These are phyloP conservation scores for Thelonectria blattea DNA, from an alignment of 2,329 filamentous ascomycete species.

Conservation along the genomic window DNA sequence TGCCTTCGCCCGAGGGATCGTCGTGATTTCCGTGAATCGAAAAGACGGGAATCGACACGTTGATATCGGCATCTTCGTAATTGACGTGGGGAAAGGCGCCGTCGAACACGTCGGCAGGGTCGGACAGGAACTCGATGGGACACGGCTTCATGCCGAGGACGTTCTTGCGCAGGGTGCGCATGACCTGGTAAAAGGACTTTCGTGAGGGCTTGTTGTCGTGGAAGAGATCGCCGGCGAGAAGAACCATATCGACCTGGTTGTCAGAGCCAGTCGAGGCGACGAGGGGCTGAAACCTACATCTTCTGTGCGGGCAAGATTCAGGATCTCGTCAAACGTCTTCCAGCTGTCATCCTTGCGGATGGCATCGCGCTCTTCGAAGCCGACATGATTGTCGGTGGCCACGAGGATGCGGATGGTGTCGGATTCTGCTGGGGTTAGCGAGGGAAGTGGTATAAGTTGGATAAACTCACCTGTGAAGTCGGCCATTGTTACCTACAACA, in stretches of 20 bases:
- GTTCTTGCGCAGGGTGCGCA: constrained; percentile 91
- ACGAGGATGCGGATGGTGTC: constrained; percentile 95
- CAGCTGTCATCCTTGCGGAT: constrained; percentile 97
- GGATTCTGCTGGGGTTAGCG: constrained; percentile 49
- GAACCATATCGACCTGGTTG: constrained; percentile 85
- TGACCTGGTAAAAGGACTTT: constrained; percentile 96
- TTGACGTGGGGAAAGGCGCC: constrained; percentile 93
- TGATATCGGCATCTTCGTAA: constrained; percentile 97
- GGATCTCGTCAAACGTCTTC: constrained; percentile 93
- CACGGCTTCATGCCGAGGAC: constrained; percentile 96
- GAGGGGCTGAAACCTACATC: constrained; percentile 61
- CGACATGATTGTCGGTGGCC: constrained; percentile 97
- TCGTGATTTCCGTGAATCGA: constrained; percentile 99
- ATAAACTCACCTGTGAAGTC: constrained; percentile 40
- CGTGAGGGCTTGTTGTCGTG: constrained; percentile 98
- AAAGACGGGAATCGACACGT: constrained; percentile 95
- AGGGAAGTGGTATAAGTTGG: neutral
- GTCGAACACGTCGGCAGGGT: constrained; percentile 89
- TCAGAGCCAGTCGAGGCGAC: neutral
- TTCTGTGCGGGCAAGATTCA: constrained; percentile 82
- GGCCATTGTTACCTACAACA: constrained; percentile 33
- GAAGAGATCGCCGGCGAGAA: constrained; percentile 93
- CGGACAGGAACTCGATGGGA: constrained; percentile 91
- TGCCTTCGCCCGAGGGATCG: constrained; percentile 94
- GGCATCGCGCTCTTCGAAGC: constrained; percentile 90